A percentile compares a stretch with the other conserved stretches of the same genome.
Evolutionary conservation across 108 stramenopile genomes (phyloP).

Genomic region (Nitzschia inconspicua): DNA sequence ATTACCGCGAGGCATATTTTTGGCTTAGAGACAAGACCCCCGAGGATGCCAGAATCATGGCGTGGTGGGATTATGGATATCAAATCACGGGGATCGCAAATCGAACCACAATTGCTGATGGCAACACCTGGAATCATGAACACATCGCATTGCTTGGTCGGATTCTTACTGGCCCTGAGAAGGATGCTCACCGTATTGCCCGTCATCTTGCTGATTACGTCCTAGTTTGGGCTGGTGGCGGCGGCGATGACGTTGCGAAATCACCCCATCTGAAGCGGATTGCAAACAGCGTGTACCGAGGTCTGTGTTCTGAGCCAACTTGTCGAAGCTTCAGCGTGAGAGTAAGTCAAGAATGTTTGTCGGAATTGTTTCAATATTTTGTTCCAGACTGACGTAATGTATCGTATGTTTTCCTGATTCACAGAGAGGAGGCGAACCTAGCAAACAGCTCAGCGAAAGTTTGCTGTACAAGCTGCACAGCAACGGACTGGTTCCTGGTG

Average conservation of each 20-base stretch:
- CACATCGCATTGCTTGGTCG: slow-evolving; percentile 97
- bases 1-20: slow-evolving; percentile 98
- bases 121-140: slow-evolving; percentile 99
- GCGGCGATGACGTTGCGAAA: slow-evolving; percentile 97
- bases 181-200: slow-evolving; percentile 92
- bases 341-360: slow-evolving; percentile 13
- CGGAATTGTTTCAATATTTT: not conserved
- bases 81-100: slow-evolving; percentile 95
- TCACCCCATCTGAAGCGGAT: slow-evolving; percentile 95
- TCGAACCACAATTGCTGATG: slow-evolving; percentile 97
- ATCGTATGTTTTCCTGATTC: slow-evolving; percentile 2
- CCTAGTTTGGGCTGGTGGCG: slow-evolving; percentile 93
- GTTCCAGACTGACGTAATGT: not conserved
- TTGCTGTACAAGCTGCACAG: slow-evolving; percentile 92
- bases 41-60: slow-evolving; percentile 96
- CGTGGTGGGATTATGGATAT: slow-evolving; percentile 97
- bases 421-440: slow-evolving; percentile 52
- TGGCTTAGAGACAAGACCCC: slow-evolving; percentile 97
- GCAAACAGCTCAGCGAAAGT: slow-evolving; percentile 67
- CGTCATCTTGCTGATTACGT: slow-evolving; percentile 97
- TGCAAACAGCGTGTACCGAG: slow-evolving; percentile 93
- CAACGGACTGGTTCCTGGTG: slow-evolving; percentile 61
- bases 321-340: slow-evolving; percentile 72
- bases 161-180: slow-evolving; percentile 84
- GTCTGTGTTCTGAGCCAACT: slow-evolving; percentile 91